These are phyloP conservation scores for Taphrina communis DNA, from an alignment of 1,139 yeast species.

Conservation along the genomic window DNA sequence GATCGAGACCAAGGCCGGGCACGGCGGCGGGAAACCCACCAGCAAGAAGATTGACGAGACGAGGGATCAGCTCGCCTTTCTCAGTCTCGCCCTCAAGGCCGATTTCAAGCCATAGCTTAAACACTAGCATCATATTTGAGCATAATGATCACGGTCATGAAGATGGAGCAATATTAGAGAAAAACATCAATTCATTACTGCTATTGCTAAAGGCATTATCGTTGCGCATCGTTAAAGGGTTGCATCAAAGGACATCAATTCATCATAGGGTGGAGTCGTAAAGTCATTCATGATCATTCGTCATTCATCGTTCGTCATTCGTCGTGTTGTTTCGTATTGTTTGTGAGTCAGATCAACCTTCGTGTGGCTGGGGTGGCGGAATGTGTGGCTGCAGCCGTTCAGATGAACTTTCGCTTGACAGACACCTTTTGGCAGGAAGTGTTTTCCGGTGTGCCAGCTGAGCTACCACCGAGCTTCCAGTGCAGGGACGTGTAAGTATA, in stretches of 20 bases:
- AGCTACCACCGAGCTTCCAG: slow-evolving; percentile 32
- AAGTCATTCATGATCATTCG: not conserved
- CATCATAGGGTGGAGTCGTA: not conserved
- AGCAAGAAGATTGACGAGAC: slow-evolving; percentile 38
- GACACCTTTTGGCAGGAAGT: slow-evolving; percentile 22
- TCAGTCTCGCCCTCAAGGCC: slow-evolving; percentile 29
- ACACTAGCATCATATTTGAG: not conserved
- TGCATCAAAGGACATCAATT: not conserved
- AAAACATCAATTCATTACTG: not conserved
- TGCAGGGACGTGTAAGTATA: slow-evolving; percentile 14
- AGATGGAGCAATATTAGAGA: not conserved
- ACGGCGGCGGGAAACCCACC: slow-evolving; percentile 36
- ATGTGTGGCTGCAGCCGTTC: not conserved
- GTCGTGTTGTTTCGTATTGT: not conserved
- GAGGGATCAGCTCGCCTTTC: slow-evolving; percentile 33
- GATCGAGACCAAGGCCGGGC: slow-evolving; percentile 37
- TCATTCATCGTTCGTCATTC: not conserved
- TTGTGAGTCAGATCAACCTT: too few relatives aligned
- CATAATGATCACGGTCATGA: not conserved
- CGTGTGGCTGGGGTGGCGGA: too few relatives aligned
- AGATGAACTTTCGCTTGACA: slow-evolving; percentile 35
- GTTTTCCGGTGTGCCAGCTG: slow-evolving; percentile 16
- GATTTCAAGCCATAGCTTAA: not conserved
- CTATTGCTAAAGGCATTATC: slow-evolving; percentile 1
- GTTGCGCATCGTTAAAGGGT: not conserved